Conservation (phyloP, 345 rosid species). For the Lumnitzera racemosa region DNA sequence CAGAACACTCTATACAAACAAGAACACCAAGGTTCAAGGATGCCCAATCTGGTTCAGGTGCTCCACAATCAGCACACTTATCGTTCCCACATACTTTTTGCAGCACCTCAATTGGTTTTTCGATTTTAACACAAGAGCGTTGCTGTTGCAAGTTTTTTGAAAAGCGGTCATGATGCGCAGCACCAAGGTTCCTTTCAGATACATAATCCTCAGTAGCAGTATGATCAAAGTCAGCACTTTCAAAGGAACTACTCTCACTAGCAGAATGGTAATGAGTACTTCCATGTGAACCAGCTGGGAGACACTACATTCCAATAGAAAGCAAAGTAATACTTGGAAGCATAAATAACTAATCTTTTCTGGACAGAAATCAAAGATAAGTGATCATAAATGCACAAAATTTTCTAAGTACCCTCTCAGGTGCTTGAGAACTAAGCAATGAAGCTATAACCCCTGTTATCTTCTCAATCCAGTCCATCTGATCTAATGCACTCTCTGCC, state of each 20-base stretch:
- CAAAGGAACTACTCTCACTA: constrained; percentile 97
- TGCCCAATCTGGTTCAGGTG: constrained; percentile 99
- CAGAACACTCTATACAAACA: constrained; percentile 98
- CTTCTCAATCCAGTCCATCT: constrained; percentile 99
- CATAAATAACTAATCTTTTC: constrained; percentile 4
- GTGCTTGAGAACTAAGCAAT: constrained; percentile 89
- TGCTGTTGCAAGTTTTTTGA: constrained; percentile 65
- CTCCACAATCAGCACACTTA: constrained; percentile 98
- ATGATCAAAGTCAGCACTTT: constrained; percentile 88
- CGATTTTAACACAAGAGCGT: constrained; percentile 50
- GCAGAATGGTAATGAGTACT: constrained; percentile 90
- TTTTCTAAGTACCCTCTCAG: constrained; percentile 54
- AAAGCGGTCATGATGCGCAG: constrained; percentile 53
- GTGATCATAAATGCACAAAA: too few species aligned
- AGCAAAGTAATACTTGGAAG: constrained; percentile 15
- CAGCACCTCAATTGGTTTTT: constrained; percentile 85
- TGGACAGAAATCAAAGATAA: background rate
- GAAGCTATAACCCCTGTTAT: constrained; percentile 99
- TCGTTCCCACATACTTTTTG: constrained; percentile 84
- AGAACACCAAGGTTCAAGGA: constrained; percentile 93
- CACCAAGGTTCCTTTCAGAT: constrained; percentile 56
- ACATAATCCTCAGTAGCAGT: constrained; percentile 64
- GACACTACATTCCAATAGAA: constrained; percentile 48
- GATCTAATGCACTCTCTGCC: constrained; percentile 98
- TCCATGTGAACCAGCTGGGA: constrained; percentile 72